A percentile compares a stretch with the other conserved stretches of the same genome.
These are phyloP conservation scores for Macadamia integrifolia DNA, from an alignment of 164 flowering plant genomes.

Conservation along the genomic window DNA sequence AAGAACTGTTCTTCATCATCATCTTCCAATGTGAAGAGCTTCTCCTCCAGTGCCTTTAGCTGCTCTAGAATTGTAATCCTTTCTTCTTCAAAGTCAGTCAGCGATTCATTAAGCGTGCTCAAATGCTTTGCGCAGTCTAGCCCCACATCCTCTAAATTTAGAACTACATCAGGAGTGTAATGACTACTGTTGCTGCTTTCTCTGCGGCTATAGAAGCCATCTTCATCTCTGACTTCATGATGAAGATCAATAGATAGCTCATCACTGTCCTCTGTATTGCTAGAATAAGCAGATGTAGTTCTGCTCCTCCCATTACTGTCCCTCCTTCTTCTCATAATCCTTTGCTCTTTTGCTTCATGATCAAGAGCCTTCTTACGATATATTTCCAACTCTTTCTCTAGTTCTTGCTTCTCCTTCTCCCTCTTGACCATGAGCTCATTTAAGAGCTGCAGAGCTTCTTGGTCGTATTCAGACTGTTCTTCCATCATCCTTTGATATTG, in stretches of 20 bases:
- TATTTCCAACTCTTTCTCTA: slow-evolving; percentile 59
- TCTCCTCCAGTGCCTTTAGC: slow-evolving; percentile 78
- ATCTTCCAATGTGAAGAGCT: slow-evolving; percentile 56
- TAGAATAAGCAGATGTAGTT: slow-evolving; percentile 50
- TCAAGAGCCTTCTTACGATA: slow-evolving; percentile 43
- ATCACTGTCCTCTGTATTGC: slow-evolving; percentile 62
- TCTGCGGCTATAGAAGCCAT: slow-evolving; percentile 20
- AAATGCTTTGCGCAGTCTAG: slow-evolving; percentile 19
- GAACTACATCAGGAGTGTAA: slow-evolving; percentile 56
- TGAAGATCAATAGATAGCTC: slow-evolving; percentile 52
- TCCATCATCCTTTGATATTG: slow-evolving; percentile 98
- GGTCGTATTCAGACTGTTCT: slow-evolving; percentile 88
- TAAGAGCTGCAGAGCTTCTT: slow-evolving; percentile 75
- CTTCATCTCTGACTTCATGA: slow-evolving; percentile 47
- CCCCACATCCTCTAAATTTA: slow-evolving; percentile 35
- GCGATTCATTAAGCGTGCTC: slow-evolving; percentile 42
- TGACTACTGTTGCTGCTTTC: slow-evolving; percentile 24
- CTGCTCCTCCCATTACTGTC: slow-evolving; percentile 37
- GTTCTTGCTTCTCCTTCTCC: slow-evolving; percentile 78
- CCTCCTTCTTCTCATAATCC: slow-evolving; percentile 31
- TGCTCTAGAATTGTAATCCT: slow-evolving; percentile 70
- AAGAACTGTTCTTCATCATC: slow-evolving; percentile 42
- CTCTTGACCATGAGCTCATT: slow-evolving; percentile 82
- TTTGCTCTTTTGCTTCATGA: slow-evolving; percentile 47
- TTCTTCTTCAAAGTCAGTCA: slow-evolving; percentile 74